These are phyloP conservation scores for Coniochaeta sp. DNA, from an alignment of 2,329 filamentous ascomycete genomes.

Conservation along the genomic window DNA sequence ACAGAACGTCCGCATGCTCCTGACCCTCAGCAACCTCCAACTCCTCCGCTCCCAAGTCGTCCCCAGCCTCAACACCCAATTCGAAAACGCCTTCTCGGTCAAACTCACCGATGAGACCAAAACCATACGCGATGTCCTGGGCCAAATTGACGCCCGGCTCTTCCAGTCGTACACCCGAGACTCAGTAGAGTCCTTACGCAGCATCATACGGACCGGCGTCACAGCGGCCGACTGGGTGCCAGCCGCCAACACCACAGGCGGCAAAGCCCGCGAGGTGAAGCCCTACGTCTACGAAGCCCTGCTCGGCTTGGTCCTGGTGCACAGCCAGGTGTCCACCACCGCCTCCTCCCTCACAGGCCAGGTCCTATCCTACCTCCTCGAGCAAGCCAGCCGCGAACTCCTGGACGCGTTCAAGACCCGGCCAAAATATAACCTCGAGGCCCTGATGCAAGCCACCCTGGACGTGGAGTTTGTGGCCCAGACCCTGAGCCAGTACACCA, in stretches of 20 bases:
- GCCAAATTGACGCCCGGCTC: slow-evolving; percentile 81
- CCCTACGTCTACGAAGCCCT: slow-evolving; percentile 88
- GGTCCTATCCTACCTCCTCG: slow-evolving; percentile 80
- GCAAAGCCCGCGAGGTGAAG: slow-evolving; percentile 64
- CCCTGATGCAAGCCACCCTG: slow-evolving; percentile 92
- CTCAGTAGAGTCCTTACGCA: slow-evolving; percentile 57
- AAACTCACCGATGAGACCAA: slow-evolving; percentile 91
- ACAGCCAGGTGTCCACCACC: slow-evolving; percentile 81
- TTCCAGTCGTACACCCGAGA: slow-evolving; percentile 90
- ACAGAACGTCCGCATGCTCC: slow-evolving; percentile 83
- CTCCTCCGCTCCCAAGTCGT: slow-evolving; percentile 74
- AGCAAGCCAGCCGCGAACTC: slow-evolving; percentile 72
- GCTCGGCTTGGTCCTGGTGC: slow-evolving; percentile 78
- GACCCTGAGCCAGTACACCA: slow-evolving; percentile 84
- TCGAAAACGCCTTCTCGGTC: slow-evolving; percentile 89
- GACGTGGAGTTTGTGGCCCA: slow-evolving; percentile 97
- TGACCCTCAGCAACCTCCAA: slow-evolving; percentile 89
- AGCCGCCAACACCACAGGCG: slow-evolving; percentile 39
- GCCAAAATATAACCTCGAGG: slow-evolving; percentile 63
- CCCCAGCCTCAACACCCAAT: slow-evolving; percentile 81
- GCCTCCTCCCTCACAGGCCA: slow-evolving; percentile 68
- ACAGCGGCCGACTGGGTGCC: slow-evolving; percentile 65
- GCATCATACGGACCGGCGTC: slow-evolving; percentile 68
- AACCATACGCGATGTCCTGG: slow-evolving; percentile 82
- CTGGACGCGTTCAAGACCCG: slow-evolving; percentile 69